Percentiles rank a stretch among this genome's conserved stretches.
These are phyloP conservation scores for Stellera chamaejasme DNA, from an alignment of 345 rosid species.

Conservation along the genomic window DNA sequence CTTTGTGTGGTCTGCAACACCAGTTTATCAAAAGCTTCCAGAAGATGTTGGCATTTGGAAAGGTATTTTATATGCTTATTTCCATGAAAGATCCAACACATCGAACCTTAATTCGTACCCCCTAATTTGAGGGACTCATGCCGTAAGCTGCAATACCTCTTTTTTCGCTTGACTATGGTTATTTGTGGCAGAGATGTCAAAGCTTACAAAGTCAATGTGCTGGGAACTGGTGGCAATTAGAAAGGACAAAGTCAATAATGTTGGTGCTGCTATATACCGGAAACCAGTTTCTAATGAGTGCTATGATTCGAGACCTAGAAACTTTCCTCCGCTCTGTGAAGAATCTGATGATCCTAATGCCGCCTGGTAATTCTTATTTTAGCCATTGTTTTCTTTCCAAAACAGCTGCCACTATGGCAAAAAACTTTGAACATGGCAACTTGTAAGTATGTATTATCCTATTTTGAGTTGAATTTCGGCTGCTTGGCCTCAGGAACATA, in stretches of 20 bases:
- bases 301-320: conserved; percentile 41
- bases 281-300: conserved; percentile 64
- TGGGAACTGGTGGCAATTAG: conserved; percentile 51
- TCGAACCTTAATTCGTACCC: not conserved
- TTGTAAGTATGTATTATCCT: not conserved
- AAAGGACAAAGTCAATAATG: conserved; percentile 47
- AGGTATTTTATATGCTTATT: conserved; percentile 29
- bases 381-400: conserved; percentile 1
- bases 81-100: too few species aligned
- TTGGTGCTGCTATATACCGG: conserved; percentile 60
- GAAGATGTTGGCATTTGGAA: conserved; percentile 88
- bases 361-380: conserved; percentile 40
- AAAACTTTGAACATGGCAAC: too few species aligned
- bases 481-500: conserved; percentile 46
- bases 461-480: conserved; percentile 1
- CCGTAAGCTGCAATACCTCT: conserved; percentile 7
- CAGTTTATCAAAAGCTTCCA: conserved; percentile 66
- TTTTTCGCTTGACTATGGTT: conserved; percentile 7
- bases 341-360: conserved; percentile 70
- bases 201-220: conserved; percentile 64
- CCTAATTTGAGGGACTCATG: conserved; percentile 8
- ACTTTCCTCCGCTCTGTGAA: conserved; percentile 54
- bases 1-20: conserved; percentile 98
- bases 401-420: not conserved
- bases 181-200: conserved; percentile 52